Evolutionary conservation across 2,329 filamentous ascomycete species (phyloP), one percentile per base, ranked within the genome.

Genomic region (Torrubiellomyces zombiae): DNA sequence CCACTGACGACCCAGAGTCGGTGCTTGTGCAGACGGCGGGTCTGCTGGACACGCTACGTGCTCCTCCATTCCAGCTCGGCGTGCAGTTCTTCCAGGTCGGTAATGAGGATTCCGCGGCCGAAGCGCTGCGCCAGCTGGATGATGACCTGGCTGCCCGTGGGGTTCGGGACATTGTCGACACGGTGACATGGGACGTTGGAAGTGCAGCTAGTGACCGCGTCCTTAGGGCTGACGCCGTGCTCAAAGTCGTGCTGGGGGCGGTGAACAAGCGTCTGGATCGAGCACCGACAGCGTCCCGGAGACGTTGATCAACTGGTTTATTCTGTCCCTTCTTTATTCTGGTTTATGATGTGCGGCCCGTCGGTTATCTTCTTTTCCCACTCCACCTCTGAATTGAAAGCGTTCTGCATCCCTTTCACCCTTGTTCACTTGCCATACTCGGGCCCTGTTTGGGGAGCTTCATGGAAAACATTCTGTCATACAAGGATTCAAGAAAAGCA

Each of bases 11-110:
- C 35, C 71, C 77, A 0, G 77, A 85, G 46, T 60, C 58, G 6
- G 60, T 73, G 14, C 70, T 95, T 23, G 56, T 80, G 20, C 47
- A 52, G 4, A 59, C 67, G 1, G 86, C 83, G 1, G 63, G 62
- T 47, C 72, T 68, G 41, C 65, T 95, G 16, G 76, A 89, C 40
- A 50, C 50, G 25, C 47, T 77, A 6, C 62, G 73, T 7, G 82
- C 82, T 0, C 70, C 75, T 4, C 63, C 73, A 1, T 78, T 78
- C 59, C 89, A 95, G 54, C 59, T 94, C 7, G 86, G 86, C 17
- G 70, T 95, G 28, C 86, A 95, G 48, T 95, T 95, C 56, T 92
- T 95, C 58, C 86, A 94, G 51, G 78, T 95, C 21, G 86, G 89
- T 28, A 62, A 67, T 24, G 80, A 92, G 37, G 43, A 53, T 1